Percentiles rank a stretch among this genome's conserved stretches.
Evolutionary conservation across 768 basidiomycete genomes (phyloP).

Genomic region (Roridomyces roridus): DNA sequence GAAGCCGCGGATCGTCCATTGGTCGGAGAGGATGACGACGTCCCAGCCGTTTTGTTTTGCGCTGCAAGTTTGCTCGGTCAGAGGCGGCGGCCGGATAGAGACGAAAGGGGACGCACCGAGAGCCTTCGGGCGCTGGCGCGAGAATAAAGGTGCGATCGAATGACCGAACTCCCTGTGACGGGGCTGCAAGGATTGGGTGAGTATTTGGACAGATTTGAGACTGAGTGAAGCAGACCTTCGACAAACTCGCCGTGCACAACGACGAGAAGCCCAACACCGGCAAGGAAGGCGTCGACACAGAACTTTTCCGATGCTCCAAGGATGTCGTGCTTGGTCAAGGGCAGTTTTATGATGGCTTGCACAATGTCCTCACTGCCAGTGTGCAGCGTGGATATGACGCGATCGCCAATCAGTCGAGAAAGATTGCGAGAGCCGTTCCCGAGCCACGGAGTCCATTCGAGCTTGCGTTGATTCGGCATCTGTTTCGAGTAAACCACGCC

Average conservation of each 20-base stretch:
- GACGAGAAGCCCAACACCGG: constrained; percentile 21
- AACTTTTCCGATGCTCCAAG: constrained; percentile 81
- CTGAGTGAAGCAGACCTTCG: constrained; percentile 69
- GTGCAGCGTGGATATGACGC: constrained; percentile 70
- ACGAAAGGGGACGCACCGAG: constrained; percentile 71
- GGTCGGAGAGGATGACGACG: constrained; percentile 88
- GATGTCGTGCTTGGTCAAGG: constrained; percentile 85
- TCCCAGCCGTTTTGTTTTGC: constrained; percentile 90
- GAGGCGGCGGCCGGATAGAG: constrained; percentile 15
- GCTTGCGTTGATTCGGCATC: constrained; percentile 83
- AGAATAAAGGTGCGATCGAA: constrained; percentile 95
- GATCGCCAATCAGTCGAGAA: constrained; percentile 66
- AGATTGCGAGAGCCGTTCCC: constrained; percentile 78
- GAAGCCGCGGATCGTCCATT: constrained; percentile 82
- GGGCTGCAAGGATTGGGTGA: constrained; percentile 46
- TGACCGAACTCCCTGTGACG: constrained; percentile 81
- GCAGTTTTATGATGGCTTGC: constrained; percentile 66
- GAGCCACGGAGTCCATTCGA: constrained; percentile 84
- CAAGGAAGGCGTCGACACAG: constrained; percentile 83
- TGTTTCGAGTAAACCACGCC: constrained; percentile 66
- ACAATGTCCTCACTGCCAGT: constrained; percentile 71
- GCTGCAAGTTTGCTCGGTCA: constrained; percentile 39
- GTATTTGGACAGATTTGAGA: background rate
- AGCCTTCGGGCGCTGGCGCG: constrained; percentile 79
- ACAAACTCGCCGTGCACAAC: constrained; percentile 80